Evolutionary conservation across 129 eudicot species (phyloP), one percentile per base, ranked within the genome.

Genomic region (Rutidosis leptorrhynchoides): DNA sequence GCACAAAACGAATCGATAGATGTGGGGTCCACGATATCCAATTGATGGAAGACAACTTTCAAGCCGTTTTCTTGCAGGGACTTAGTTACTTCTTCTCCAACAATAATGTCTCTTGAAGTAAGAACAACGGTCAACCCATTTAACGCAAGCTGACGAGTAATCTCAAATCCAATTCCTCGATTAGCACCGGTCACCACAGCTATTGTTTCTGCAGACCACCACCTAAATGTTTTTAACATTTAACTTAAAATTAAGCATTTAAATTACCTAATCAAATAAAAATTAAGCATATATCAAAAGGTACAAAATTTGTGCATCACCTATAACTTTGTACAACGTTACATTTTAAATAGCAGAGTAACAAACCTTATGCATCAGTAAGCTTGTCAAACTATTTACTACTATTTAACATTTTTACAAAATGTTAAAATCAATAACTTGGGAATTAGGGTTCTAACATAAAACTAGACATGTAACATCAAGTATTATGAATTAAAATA

Each of bases 171-270:
- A 51, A 93, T 93, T 57, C 99, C 99, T 67, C 96, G 82, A 67
- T 93, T 93, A 21, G 90, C 87, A 26, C 96, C 99, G 6, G 99
- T 93, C 83, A 93, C 99, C 69, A 86, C 87, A 17, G 99, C 99
- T 66, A 88, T 72, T 42, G 92, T 89, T 23, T 82, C 80, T 64
- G 83, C 70, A 54, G 93, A 82, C 96, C 99, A 93, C 99, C 99
- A 93, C 82, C 98, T 88, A 80, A 22, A 69, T 22, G 30, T 26
- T 33, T 33, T 62, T 59, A 49, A 51, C 64, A 45, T 33, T n/a
- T n/a, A n/a, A n/a, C n/a, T n/a, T n/a, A n/a, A n/a, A n/a, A n/a
- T n/a, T n/a, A n/a, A n/a, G n/a, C n/a, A n/a, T n/a, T n/a, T n/a
- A n/a, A n/a, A n/a, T n/a, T n/a, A n/a, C n/a, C n/a, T n/a, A n/a